Evolutionary conservation across 2,329 filamentous ascomycete species (phyloP).

Genomic region (Dactylellina leptospora): DNA sequence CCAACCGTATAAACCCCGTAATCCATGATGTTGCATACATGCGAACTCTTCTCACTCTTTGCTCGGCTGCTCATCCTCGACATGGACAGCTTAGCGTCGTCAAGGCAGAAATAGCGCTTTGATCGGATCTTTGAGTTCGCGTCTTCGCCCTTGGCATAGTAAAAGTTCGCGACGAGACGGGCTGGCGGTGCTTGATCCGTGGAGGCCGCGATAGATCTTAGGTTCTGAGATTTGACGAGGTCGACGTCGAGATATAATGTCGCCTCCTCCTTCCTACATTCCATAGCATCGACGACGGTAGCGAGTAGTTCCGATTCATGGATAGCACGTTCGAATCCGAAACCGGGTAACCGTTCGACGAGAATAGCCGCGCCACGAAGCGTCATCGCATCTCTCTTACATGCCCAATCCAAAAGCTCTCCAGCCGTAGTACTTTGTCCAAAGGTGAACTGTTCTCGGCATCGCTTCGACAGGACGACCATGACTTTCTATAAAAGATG

Average conservation of each 20-base stretch:
- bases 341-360: constrained; percentile 38
- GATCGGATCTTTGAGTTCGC: constrained; percentile 45
- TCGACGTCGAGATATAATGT: constrained; percentile 42
- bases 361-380: constrained; percentile 46
- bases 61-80: constrained; percentile 43
- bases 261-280: constrained; percentile 39
- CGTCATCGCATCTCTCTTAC: constrained; percentile 45
- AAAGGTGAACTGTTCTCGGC: constrained; percentile 28
- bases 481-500: constrained; percentile 30
- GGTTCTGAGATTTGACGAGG: constrained; percentile 37
- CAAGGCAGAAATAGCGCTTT: constrained; percentile 49
- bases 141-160: constrained; percentile 44
- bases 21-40: constrained; percentile 51
- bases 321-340: constrained; percentile 43
- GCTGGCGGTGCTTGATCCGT: constrained; percentile 14
- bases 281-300: constrained; percentile 46
- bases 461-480: constrained; percentile 38
- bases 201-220: constrained; percentile 12
- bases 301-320: constrained; percentile 34
- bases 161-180: constrained; percentile 40
- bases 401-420: constrained; percentile 44
- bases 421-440: constrained; percentile 35
- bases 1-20: constrained; percentile 48
- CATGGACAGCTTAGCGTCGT: constrained; percentile 48
- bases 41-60: constrained; percentile 47